These are phyloP conservation scores for Candida parachauliodes DNA, from an alignment of 805 yeast species.

Conservation along the genomic window DNA sequence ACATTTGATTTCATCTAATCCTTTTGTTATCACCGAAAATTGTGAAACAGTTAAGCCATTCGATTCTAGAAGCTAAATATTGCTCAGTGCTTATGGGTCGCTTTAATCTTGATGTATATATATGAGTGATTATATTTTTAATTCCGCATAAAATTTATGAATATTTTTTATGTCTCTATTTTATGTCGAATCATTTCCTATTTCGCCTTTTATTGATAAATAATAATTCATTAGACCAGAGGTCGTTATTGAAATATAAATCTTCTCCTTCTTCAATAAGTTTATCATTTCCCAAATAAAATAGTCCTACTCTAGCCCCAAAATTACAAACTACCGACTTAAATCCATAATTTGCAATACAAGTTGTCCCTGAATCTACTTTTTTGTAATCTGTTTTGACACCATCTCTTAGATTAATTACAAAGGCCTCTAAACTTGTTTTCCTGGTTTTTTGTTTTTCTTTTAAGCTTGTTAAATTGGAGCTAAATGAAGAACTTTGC, in stretches of 20 bases:
- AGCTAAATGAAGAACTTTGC: background rate
- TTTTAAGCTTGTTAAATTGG: constrained; percentile 2
- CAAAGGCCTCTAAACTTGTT: background rate
- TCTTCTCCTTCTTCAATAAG: constrained; percentile 51
- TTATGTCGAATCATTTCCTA: background rate
- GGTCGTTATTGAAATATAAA: constrained; percentile 36
- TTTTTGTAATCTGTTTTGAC: background rate
- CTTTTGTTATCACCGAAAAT: too few relatives aligned
- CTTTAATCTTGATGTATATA: too few relatives aligned
- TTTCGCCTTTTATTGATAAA: constrained; percentile 51
- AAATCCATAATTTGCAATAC: constrained; percentile 68
- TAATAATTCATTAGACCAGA: constrained; percentile 36
- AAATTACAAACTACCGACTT: constrained; percentile 73
- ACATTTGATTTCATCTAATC: too few relatives aligned
- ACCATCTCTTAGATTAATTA: constrained; percentile 2
- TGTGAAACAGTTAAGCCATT: too few relatives aligned
- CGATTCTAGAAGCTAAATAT: too few relatives aligned
- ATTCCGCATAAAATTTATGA: too few relatives aligned
- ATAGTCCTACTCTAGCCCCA: constrained; percentile 67
- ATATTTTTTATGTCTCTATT: too few relatives aligned
- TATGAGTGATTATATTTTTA: too few relatives aligned
- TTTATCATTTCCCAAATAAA: constrained; percentile 75
- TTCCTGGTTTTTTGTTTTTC: background rate
- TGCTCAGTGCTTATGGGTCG: too few relatives aligned
- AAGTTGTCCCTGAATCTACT: constrained; percentile 30